Evolutionary conservation across 495 filamentous ascomycete genomes (phyloP), one percentile per base, ranked within the genome.

Genomic region (Sporormia fimetaria): DNA sequence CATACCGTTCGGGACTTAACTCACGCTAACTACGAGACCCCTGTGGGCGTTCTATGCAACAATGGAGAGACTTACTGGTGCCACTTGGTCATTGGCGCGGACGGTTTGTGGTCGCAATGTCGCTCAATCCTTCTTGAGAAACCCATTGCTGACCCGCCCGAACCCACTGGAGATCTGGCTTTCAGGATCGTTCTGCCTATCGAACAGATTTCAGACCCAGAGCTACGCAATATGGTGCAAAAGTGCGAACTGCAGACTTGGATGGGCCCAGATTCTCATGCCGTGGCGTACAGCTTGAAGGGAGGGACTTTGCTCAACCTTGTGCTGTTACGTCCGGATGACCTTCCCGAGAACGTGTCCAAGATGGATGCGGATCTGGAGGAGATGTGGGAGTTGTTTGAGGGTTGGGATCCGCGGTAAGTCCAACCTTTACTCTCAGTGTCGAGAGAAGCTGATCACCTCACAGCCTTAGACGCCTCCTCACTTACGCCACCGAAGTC

Each of bases 311-410:
- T 79, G 58, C 76, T 74, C 43, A 84, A 84, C 46, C 70, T 84
- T 40, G 80, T 83, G 0, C 57, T 84, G 2, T 50, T 83, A 9
- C 73, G 76, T 14, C 81, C 81, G 1, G 81, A 86, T 51, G 72
- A 78, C 48, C 61, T 84, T 35, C 78, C 76, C 0, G 60, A 62
- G 3, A 67, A 68, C 11, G 62, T 76, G 4, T 69, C 67, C 14
- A 73, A 65, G 4, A 55, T 69, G 26, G 58, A 67, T 31, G 79
- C 76, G 2, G 70, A 70, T 21, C 62, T 79, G 21, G 71, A 75
- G 22, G 78, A 83, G 58, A 82, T 85, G 79, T 57, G 66, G 43
- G 63, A 63, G 4, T 53, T 79, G 10, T 81, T 76, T 41, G 60
- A 61, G 34, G 67, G 57, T 20, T 82, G 79, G 78, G 60, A 57